These are phyloP conservation scores for Jamesozyma lodderae DNA, from an alignment of 805 yeast species.

Conservation along the genomic window DNA sequence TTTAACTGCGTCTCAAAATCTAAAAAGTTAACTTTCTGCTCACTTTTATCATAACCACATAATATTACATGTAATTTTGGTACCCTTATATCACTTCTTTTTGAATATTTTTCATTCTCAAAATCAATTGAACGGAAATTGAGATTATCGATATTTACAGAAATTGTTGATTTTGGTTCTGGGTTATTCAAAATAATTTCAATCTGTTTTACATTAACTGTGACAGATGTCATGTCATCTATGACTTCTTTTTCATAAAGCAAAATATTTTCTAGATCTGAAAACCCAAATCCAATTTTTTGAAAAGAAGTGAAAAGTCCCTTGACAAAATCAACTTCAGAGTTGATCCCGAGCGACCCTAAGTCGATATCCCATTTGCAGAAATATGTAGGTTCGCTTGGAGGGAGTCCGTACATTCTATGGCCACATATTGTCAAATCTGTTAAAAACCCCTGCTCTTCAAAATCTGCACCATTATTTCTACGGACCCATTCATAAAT, in stretches of 20 bases:
- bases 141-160: constrained; percentile 21
- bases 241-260: constrained; percentile 45
- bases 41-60: constrained; percentile 18
- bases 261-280: constrained; percentile 70
- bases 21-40: constrained; percentile 26
- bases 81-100: constrained; percentile 41
- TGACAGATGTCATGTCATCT: constrained; percentile 60
- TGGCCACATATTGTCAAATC: constrained; percentile 70
- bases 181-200: constrained; percentile 34
- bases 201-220: constrained; percentile 45
- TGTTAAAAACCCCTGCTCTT: constrained; percentile 26
- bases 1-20: constrained; percentile 49
- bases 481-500: constrained; percentile 27
- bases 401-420: constrained; percentile 88
- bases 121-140: constrained; percentile 53
- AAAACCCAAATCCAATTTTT: constrained; percentile 53
- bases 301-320: constrained; percentile 35
- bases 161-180: constrained; percentile 17
- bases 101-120: constrained; percentile 56
- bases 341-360: constrained; percentile 48
- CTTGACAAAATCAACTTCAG: constrained; percentile 39
- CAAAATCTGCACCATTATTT: constrained; percentile 10
- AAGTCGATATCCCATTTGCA: constrained; percentile 84
- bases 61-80: constrained; percentile 36
- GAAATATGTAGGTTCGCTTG: constrained; percentile 75